Evolutionary conservation across 148 eudicot species (phyloP), one percentile per base, ranked within the genome.

Genomic region (Camellia sinensis): DNA sequence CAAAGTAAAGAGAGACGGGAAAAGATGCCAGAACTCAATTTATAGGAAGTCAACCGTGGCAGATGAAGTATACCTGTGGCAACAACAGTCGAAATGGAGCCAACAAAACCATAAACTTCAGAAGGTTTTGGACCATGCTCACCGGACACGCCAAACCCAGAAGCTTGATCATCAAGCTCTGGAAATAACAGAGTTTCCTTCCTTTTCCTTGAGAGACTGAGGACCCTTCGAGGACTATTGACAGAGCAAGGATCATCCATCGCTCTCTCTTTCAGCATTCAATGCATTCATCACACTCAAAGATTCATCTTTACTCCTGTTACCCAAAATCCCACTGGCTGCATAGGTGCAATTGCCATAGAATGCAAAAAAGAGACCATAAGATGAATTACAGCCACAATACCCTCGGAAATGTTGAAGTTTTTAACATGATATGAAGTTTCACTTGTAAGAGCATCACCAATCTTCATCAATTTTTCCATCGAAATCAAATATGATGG

Each of bases 31-130:
- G 61, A 52, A 46, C 2, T 1, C 41, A 50, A 74, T 54, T 37
- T 18, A 71, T 11, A 5, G 2, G 61, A 64, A 5, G 13, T 21
- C 17, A 4, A 14, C 19, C 44, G 62, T 54, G 41, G 9, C 56
- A 18, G 50, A 19, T 48, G 78, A 45, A 71, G 14, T 41, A 53
- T 77, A 92, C 97, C 95, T 79, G 95, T 89, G 72, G 95, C 92
- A 60, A 90, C 94, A 76, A 89, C 92, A 48, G 94, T 93, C 66
- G 98, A 85, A 80, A 95, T 93, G 71, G 95, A 88, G 50, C 98
- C 98, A 60, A 93, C 98, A 81, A 95, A 95, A 3, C 98, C 98
- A 81, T 93, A 95, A 18, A 91, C 97, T 87, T 93, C 98, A 50
- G 93, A 89, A 65, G 91, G 94, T 61, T 93, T 95, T 3, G 97